A percentile compares a stretch with the other conserved stretches of the same genome.
phyloP scores from a whole-genome alignment of 352 stramenopile genomes.

The Phytophthora lateralis region DNA sequence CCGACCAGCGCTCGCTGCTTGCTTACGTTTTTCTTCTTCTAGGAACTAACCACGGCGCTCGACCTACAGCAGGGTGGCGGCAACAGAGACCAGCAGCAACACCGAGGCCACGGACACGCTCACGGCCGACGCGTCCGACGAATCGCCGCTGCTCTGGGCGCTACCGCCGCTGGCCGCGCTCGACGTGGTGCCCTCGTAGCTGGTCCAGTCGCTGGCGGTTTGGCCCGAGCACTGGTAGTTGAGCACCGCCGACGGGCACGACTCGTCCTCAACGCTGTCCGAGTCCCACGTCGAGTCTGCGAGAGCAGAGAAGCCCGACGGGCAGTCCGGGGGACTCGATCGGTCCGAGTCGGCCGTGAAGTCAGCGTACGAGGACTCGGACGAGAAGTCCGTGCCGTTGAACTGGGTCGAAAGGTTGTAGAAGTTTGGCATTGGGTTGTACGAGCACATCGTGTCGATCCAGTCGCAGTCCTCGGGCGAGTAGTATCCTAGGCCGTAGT shows the following conservation, averaged over 20 bases:
- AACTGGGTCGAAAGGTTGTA: constrained; percentile 53
- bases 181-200: constrained; percentile 35
- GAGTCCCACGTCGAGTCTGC: constrained; percentile 38
- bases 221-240: constrained; percentile 55
- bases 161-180: constrained; percentile 33
- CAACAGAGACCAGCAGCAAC: constrained; percentile 11
- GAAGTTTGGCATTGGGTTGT: constrained; percentile 78
- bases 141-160: constrained; percentile 26
- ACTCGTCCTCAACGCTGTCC: constrained; percentile 32
- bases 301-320: constrained; percentile 35
- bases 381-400: constrained; percentile 44
- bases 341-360: constrained; percentile 41
- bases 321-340: constrained; percentile 29
- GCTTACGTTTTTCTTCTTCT: background rate
- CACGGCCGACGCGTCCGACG: constrained; percentile 24
- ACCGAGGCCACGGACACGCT: constrained; percentile 20
- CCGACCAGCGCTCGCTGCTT: constrained; percentile 11
- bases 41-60: background rate
- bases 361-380: constrained; percentile 35
- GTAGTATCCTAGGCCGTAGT: constrained; percentile 87
- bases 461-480: constrained; percentile 64
- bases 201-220: constrained; percentile 54
- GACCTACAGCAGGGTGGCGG: constrained; percentile 18
- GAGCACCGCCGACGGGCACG: constrained; percentile 37
- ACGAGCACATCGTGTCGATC: constrained; percentile 56